A percentile compares a stretch with the other conserved stretches of the same genome.
These are phyloP conservation scores for Coffea humblotiana DNA, from an alignment of 305 asterid genomes.

Conservation along the genomic window DNA sequence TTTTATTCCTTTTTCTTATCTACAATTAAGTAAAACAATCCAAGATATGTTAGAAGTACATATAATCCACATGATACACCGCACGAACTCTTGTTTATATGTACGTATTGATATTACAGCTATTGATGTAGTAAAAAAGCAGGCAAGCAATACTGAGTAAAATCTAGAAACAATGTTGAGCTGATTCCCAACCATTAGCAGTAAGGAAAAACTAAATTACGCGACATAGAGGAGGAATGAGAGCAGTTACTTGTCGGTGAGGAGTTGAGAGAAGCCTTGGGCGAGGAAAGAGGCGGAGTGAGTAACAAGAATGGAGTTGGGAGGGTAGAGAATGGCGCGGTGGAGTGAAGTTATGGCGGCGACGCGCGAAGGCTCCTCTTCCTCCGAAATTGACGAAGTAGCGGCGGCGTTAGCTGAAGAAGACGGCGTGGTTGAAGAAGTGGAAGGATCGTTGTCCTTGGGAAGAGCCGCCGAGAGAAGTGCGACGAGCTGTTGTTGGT, in stretches of 20 bases:
- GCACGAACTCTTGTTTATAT: too few relatives aligned
- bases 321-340: slow-evolving; percentile 85
- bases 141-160: neutral
- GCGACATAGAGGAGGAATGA: slow-evolving; percentile 12
- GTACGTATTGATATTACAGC: neutral
- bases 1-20: neutral
- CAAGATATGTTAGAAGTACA: neutral
- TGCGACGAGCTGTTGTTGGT: slow-evolving; percentile 93
- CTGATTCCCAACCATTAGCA: neutral
- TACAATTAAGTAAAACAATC: too few relatives aligned
- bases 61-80: neutral
- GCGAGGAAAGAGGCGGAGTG: slow-evolving; percentile 91
- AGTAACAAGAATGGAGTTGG: slow-evolving; percentile 71
- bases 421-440: slow-evolving; percentile 21
- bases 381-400: slow-evolving; percentile 42
- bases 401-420: slow-evolving; percentile 26
- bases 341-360: slow-evolving; percentile 83
- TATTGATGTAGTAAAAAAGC: neutral
- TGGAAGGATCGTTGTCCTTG: slow-evolving; percentile 46
- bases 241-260: slow-evolving; percentile 64
- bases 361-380: slow-evolving; percentile 78
- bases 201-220: slow-evolving; percentile 9
- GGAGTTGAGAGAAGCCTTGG: slow-evolving; percentile 86
- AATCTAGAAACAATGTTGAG: neutral
- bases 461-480: slow-evolving; percentile 94